phyloP scores from a whole-genome alignment of 2,329 filamentous ascomycete species.

The Beauveria varroae region DNA sequence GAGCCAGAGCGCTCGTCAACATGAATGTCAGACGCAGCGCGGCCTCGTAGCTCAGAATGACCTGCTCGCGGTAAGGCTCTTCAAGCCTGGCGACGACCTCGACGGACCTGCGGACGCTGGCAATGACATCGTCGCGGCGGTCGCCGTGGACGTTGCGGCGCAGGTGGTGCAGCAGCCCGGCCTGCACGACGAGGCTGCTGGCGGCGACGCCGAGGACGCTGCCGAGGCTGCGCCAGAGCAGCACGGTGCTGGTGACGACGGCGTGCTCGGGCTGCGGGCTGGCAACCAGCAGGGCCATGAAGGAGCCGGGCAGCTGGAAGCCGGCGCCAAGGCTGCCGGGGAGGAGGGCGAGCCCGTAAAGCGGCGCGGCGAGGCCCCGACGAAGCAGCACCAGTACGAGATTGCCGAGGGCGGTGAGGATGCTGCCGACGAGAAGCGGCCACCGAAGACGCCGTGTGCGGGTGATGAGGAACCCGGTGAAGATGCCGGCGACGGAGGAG shows the following conservation, averaged over 20 bases:
- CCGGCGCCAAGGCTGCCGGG: conserved; percentile 52
- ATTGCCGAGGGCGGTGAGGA: conserved; percentile 42
- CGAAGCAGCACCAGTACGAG: conserved; percentile 42
- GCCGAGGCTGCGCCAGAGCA: conserved; percentile 64
- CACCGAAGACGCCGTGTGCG: conserved; percentile 53
- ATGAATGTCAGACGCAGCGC: conserved; percentile 41
- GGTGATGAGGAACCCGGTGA: conserved; percentile 56
- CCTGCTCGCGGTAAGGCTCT: conserved; percentile 42
- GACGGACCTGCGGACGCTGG: conserved; percentile 44
- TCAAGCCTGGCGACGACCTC: conserved; percentile 42
- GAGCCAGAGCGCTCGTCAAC: conserved; percentile 36
- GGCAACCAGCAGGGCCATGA: conserved; percentile 55
- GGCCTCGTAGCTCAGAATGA: conserved; percentile 46
- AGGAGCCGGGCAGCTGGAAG: conserved; percentile 56
- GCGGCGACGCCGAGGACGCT: conserved; percentile 66
- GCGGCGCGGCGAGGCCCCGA: conserved; percentile 40
- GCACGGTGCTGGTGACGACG: conserved; percentile 61
- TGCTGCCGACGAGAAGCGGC: conserved; percentile 44
- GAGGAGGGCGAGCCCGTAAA: conserved; percentile 50
- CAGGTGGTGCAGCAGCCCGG: conserved; percentile 55
- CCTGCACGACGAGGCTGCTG: conserved; percentile 67
- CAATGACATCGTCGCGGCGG: conserved; percentile 49
- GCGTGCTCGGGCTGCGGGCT: conserved; percentile 56
- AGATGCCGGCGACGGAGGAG: conserved; percentile 45
- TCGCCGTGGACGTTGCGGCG: conserved; percentile 48